Conservation (phyloP, 345 rosid species). For the Murraya paniculata region DNA sequence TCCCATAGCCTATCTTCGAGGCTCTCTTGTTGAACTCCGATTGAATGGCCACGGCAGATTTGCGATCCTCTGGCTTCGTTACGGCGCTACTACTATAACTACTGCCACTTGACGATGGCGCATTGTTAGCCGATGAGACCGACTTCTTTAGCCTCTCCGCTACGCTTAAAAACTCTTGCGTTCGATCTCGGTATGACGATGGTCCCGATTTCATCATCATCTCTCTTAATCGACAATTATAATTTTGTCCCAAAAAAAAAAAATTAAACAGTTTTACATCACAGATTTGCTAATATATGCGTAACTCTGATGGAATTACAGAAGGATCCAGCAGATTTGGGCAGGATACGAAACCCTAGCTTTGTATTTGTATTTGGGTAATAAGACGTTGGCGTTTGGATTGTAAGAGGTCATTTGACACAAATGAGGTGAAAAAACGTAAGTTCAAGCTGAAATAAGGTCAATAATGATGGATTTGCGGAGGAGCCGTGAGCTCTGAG, state of each 20-base stretch:
- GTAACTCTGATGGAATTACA: background rate
- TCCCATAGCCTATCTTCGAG: slow-evolving; percentile 53
- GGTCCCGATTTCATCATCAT: slow-evolving; percentile 44
- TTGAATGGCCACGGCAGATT: slow-evolving; percentile 49
- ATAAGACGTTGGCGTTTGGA: background rate
- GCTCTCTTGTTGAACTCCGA: slow-evolving; percentile 71
- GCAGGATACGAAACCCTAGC: slow-evolving; percentile 9
- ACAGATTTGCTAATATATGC: background rate
- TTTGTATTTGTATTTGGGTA: background rate
- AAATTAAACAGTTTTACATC: background rate
- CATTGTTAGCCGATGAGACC: slow-evolving; percentile 30
- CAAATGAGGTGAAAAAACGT: background rate
- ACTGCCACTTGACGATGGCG: slow-evolving; percentile 20
- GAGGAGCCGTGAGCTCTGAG: background rate
- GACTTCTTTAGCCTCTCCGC: slow-evolving; percentile 56
- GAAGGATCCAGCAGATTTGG: background rate
- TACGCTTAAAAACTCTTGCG: slow-evolving; percentile 55
- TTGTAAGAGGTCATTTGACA: background rate
- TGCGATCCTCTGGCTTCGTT: slow-evolving; percentile 39
- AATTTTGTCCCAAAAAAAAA: background rate
- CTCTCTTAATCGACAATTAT: background rate
- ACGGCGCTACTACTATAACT: background rate
- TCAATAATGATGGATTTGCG: background rate
- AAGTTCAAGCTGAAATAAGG: background rate
- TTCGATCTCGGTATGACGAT: slow-evolving; percentile 68